A percentile compares a stretch with the other conserved stretches of the same genome.
phyloP scores from a whole-genome alignment of 2,329 filamentous ascomycete species.

The Xylaria sp. region DNA sequence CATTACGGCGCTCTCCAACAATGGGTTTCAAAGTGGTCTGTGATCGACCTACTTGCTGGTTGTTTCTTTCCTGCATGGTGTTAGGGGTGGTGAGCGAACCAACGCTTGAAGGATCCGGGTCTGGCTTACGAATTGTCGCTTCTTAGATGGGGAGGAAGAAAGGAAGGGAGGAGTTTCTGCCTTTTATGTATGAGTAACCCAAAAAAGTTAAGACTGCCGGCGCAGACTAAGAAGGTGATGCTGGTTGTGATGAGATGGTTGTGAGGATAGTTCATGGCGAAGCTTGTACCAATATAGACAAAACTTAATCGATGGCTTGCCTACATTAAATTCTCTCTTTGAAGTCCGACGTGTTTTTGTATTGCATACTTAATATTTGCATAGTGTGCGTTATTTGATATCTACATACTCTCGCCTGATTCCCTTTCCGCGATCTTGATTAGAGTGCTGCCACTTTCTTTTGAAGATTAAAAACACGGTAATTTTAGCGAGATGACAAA shows the following conservation, averaged over 20 bases:
- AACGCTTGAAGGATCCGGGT: constrained; percentile 10
- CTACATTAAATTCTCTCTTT: not conserved
- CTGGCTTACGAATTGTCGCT: not conserved
- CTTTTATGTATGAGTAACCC: constrained; percentile 31
- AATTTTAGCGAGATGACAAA: not conserved
- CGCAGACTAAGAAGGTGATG: not conserved
- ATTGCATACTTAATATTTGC: not conserved
- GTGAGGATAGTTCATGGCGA: not conserved
- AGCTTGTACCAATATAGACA: constrained; percentile 16
- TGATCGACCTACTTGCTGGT: constrained; percentile 13
- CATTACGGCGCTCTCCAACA: constrained; percentile 10
- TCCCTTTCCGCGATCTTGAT: too few species aligned
- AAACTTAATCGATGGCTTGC: constrained; percentile 14
- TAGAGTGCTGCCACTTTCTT: too few species aligned
- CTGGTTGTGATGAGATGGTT: not conserved
- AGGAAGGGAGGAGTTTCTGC: not conserved
- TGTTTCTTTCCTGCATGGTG: constrained; percentile 33
- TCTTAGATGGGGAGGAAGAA: constrained; percentile 15
- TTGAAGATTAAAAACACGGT: too few species aligned
- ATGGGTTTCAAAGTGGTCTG: constrained; percentile 17
- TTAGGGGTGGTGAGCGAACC: constrained; percentile 29
- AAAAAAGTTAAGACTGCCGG: constrained; percentile 7
- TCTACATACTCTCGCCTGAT: too few species aligned
- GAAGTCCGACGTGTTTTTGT: not conserved
- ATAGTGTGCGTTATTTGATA: not conserved